Evolutionary conservation across 257 asterid genomes (phyloP).

Genomic region (Lithospermum erythrorhizon): DNA sequence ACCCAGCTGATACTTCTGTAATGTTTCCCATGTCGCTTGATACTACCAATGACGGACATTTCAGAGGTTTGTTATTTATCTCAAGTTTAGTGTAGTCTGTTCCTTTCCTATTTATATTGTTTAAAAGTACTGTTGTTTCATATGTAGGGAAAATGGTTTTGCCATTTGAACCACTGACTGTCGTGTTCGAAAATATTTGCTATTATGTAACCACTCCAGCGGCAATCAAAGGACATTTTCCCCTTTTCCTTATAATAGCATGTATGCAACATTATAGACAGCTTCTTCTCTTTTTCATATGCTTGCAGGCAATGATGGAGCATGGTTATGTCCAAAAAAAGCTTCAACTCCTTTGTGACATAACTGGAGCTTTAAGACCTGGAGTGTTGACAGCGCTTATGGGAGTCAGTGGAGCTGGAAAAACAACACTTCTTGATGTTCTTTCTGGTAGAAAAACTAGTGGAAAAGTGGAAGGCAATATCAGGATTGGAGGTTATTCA

Average conservation of each 20-base stretch:
- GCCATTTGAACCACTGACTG: constrained; percentile 23
- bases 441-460: constrained; percentile 50
- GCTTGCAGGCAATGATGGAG: constrained; percentile 31
- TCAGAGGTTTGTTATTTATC: constrained; percentile 9
- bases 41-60: not conserved
- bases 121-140: no score
- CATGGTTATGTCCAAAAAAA: constrained; percentile 27
- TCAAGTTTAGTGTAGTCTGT: no score
- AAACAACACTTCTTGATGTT: constrained; percentile 50
- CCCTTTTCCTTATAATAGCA: no score
- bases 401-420: constrained; percentile 69
- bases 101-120: not conserved
- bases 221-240: constrained; percentile 10
- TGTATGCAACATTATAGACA: no score
- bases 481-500: constrained; percentile 42
- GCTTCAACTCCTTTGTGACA: constrained; percentile 33
- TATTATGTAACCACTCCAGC: constrained; percentile 23
- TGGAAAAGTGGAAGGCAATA: constrained; percentile 40
- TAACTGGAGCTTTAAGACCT: constrained; percentile 40
- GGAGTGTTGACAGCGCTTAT: constrained; percentile 48
- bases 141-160: constrained; percentile 22
- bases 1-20: no score
- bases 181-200: constrained; percentile 21
- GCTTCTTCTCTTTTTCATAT: not conserved
- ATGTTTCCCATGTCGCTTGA: not conserved